A percentile compares a stretch with the other conserved stretches of the same genome.
Evolutionary conservation across 805 yeast species (phyloP).

Genomic region (Yarrowia yakushimensis): DNA sequence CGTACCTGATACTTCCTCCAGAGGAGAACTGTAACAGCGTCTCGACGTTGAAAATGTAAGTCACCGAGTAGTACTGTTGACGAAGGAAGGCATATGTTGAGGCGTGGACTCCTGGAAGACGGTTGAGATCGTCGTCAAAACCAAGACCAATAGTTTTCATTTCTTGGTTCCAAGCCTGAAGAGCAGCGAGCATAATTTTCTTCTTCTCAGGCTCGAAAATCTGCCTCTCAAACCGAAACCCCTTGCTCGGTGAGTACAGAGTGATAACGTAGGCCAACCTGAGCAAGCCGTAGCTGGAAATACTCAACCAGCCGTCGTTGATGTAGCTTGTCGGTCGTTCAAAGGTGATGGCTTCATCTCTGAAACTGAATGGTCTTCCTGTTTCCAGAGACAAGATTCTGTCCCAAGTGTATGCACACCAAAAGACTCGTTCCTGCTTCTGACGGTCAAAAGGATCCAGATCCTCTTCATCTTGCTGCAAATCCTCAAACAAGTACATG

Average conservation of each 20-base stretch:
- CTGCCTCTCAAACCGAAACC: conserved; percentile 27
- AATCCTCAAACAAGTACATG: conserved; percentile 43
- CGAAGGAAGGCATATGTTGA: conserved; percentile 29
- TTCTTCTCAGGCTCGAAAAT: conserved; percentile 24
- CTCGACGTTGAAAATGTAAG: conserved; percentile 27
- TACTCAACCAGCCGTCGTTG: conserved; percentile 43
- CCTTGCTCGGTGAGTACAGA: conserved; percentile 27
- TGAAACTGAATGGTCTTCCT: conserved; percentile 45
- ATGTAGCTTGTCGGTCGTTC: conserved; percentile 29
- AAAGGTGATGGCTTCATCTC: conserved; percentile 41
- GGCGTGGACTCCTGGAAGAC: conserved; percentile 29
- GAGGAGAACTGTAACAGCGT: conserved; percentile 28
- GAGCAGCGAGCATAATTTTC: conserved; percentile 12
- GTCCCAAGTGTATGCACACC: conserved; percentile 55
- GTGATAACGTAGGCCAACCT: conserved; percentile 26
- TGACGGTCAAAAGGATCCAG: conserved; percentile 28
- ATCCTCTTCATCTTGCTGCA: conserved; percentile 19
- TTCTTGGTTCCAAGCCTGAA: conserved; percentile 30
- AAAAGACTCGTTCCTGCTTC: conserved; percentile 52
- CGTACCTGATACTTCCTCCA: conserved; percentile 29
- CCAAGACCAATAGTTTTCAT: conserved; percentile 35
- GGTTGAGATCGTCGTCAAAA: conserved; percentile 30
- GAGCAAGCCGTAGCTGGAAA: conserved; percentile 33
- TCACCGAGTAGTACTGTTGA: conserved; percentile 27
- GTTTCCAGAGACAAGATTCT: conserved; percentile 51